Evolutionary conservation across 768 basidiomycete genomes (phyloP), one percentile per base, ranked within the genome.

Genomic region (Tricholoma sp.): DNA sequence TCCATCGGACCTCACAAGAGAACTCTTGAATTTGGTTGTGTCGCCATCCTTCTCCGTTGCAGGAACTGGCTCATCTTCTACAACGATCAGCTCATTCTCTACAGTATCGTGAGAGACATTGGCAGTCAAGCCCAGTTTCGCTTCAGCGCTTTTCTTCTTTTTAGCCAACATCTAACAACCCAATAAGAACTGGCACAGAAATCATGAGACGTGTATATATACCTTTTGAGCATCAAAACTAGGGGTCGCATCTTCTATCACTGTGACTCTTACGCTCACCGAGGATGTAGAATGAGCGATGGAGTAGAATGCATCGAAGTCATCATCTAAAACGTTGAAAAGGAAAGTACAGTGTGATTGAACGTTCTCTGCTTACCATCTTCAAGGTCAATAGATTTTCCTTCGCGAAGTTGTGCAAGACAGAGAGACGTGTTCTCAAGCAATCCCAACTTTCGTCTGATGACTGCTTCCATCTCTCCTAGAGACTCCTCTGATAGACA

Each of bases 241-340:
- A 24, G 41, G 15, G 18, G 51, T 32, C 48, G 36, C 15, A 18
- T 54, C n/a, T 32, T 39, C 66, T 4, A 62, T 65, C 17, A 79
- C 66, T 7, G 64, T 67, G 2, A 83, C 72, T 54, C 75, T 67
- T 28, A 80, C 73, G 51, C 74, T 65, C 2, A 72, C 67, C 18
- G 68, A 54, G 13, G 66, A 66, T 3, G 65, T 61, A 8, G 73
- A 63, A 52, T 69, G 70, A 18, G 82, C 74, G 36, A 80, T 68
- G 12, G 78, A 71, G 55, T 72, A 69, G 68, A 91, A 89, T 1
- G 88, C 89, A 53, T 86, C 84, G 59, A 90, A 91, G 68, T 92
- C 90, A 37, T 87, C 89, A 44, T 89, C 90, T 92, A 59, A 9
- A 59, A 41, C 56, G 49, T 47, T 37, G 54, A 17, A n/a, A 52